Base-by-base conservation (phyloP, 129 eudicot genomes). In the Artemisia tridentata region DNA sequence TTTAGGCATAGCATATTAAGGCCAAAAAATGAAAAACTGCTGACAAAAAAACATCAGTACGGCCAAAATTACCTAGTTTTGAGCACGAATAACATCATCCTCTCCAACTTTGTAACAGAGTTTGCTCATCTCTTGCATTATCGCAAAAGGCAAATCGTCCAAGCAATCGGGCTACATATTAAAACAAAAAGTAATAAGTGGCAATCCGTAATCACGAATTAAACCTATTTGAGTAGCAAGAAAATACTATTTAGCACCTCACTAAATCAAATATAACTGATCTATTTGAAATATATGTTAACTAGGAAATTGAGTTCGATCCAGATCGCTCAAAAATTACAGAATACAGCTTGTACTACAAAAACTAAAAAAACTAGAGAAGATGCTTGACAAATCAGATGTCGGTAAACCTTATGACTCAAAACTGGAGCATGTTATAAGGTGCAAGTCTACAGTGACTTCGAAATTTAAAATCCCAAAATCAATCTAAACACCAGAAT, bases 41-140 rank as follows among this genome's bases (percentile, higher is more conserved):
- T 34, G 52, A 16, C 31, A 34, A 23, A 15, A 19, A 13, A 47
- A 61, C 7, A n/a, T 62, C 2, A 19, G 69, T 48, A 21, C 27
- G 27, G 51, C 60, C 6, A 45, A 29, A 54, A 14, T n/a, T 80
- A 92, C 98, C 89, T 89, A 88, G 78, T 92, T 92, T 72, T 87
- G 80, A 65, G 96, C 98, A 71, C 98, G 98, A 65, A 80, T 82
- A 20, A 89, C 95, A 69, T 89, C 98, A 25, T 77, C 98, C 2
- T 89, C 95, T 56, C 86, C 72, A 43, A 89, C 92, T 5, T 86
- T 80, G 58, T 92, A 90, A 52, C 95, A 86, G 45, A 92, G 69
- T 75, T 87, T 92, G 81, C 85, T 84, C 5, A 89, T 41, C 81
- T 87, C 91, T 29, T 87, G 79, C 98, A 92, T 92, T 67, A 92